A percentile compares a stretch with the other conserved stretches of the same genome.
Evolutionary conservation across 2,329 filamentous ascomycete species (phyloP).

Genomic region (Pseudogymnoascus sp.): DNA sequence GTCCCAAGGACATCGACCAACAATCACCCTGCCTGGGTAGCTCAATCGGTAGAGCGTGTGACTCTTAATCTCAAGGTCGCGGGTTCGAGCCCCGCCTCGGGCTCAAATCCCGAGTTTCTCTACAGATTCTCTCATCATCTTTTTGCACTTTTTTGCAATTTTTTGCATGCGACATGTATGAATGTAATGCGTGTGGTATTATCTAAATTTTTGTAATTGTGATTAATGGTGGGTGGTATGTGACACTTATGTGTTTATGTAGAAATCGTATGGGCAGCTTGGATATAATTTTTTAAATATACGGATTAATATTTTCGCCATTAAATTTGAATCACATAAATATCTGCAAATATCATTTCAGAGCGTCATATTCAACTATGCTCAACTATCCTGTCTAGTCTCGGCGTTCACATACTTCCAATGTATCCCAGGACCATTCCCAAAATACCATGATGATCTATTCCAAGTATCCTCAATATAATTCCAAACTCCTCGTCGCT

Average conservation of each 20-base stretch:
- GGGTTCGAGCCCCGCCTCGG: constrained; percentile 7
- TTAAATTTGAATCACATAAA: background rate
- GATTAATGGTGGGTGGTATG: background rate
- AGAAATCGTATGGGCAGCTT: too few species aligned
- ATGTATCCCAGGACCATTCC: background rate
- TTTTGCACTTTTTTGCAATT: background rate
- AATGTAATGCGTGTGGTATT: background rate
- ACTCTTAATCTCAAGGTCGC: constrained; percentile 36
- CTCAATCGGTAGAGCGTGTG: constrained; percentile 67
- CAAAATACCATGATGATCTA: background rate
- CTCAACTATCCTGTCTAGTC: background rate
- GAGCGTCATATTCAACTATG: background rate
- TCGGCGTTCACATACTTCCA: background rate
- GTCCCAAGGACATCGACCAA: background rate
- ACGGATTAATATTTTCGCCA: background rate
- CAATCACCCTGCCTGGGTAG: constrained; percentile 31
- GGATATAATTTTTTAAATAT: background rate
- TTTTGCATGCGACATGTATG: background rate
- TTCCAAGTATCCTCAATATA: background rate
- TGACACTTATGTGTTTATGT: background rate
- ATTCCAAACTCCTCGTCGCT: constrained; percentile 34
- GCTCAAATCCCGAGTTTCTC: constrained; percentile 6
- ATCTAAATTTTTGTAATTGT: background rate
- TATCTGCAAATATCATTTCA: background rate
- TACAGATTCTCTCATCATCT: background rate